Base-by-base conservation (phyloP, 2,329 filamentous ascomycete species). In the Ceratocystis lukuohia region DNA sequence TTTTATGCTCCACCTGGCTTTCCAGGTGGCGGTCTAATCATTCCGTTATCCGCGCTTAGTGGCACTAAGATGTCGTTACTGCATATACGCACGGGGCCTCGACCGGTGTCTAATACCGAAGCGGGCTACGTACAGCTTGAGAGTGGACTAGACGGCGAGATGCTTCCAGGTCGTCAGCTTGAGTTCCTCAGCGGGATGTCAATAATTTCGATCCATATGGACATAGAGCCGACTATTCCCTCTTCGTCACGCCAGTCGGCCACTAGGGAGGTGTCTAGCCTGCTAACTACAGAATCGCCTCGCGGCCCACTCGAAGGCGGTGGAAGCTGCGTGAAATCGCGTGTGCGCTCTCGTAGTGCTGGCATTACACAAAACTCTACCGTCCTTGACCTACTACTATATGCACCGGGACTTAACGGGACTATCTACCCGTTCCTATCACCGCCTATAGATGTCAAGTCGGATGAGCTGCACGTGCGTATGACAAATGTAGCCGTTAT, bases 371-470 rank as follows among this genome's bases (percentile, higher is more conserved):
- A 50, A 8, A 20, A 25, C 7, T 7, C 3, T 6, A 25, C 17
- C 25, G 56, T 65, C 25, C 41, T 12, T 28, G 66, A 68, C 37
- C 46, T 68, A 12, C 59, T 66, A 1, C 25, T 65, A 12, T 65
- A 66, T 30, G 50, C 65, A 10, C 66, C 59, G 2, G 66, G 66
- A 1, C 57, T 68, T 4, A 41, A 7, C 15, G 46, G 59, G 28
- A 7, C 22, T 12, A 7, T 66, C 57, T 68, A 66, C 61, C 66
- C 66, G 28, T 63, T 66, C 59, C 50, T 68, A n/a, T 48, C 44
- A 8, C 37, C 61, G 33, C 44, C 37, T 46, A 25, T 61, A 41
- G 56, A n/a, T 28, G 46, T 33, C 28, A 5, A 59, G 5, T 10
- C 15, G 2, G 50, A 66, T 41, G 22, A 61, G 45, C 37, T 62